Base-by-base conservation (phyloP, 73 alveolate species). In the Urostyla sp. region DNA sequence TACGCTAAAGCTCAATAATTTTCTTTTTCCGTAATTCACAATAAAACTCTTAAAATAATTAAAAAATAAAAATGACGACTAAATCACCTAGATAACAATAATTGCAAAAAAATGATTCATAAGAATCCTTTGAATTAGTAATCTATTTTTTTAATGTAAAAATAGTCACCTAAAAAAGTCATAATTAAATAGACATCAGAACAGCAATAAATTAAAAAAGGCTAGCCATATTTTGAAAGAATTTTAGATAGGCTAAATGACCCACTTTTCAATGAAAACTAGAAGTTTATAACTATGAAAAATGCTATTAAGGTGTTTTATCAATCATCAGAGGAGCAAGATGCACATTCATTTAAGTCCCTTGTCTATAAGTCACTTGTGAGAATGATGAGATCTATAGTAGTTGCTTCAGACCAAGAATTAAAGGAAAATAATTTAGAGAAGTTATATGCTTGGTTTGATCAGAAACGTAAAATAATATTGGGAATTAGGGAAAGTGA, bases 341-440 rank as follows among this genome's bases (percentile, higher is more conserved):
- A 63, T 32, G 13, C 11, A 15, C 2, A 63, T 6, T 63, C 79
- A n/a, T 63, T 43, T 27, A 31, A 43, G 27, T 43, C 61, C 44
- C 20, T 63, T 5, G 18, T 63, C 23, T 63, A 63, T 63, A 35
- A 37, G 21, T 63, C 79, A 18, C 45, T 63, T 7, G 79, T 63
- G 4, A 63, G 26, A 27, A 63, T 63, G 79, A 63, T 63, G 59
- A 38, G 37, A 6, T 23, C 11, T 1, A 24, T 34, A 11, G 13
- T 49, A 27, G 11, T 26, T 21, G 24, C 35, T 1, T 43, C 23
- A n/a, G 79, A 63, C 10, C 35, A 37, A 2, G 0, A 18, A 13
- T 20, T 43, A 16, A 11, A 35, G 7, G 4, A 5, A 15, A 63
- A 24, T 24, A 63, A 63, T 32, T 37, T 16, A 28, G 60, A 63